A percentile compares a stretch with the other conserved stretches of the same genome.
phyloP scores from a whole-genome alignment of 2,329 filamentous ascomycete genomes.

The Beauveria sp. region DNA sequence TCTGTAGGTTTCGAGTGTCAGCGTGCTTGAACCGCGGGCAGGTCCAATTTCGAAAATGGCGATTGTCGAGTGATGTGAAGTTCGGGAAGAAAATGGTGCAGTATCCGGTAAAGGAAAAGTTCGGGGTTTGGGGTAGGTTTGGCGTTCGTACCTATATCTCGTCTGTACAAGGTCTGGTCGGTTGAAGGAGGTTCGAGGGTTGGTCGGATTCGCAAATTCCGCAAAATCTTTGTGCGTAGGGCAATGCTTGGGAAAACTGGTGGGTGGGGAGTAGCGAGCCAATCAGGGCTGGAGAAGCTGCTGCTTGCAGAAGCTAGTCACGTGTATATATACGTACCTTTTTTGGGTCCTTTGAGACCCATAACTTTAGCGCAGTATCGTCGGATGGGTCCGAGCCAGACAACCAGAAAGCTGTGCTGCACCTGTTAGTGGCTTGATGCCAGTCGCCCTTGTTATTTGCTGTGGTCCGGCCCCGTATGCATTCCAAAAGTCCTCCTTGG shows the following conservation, averaged over 20 bases:
- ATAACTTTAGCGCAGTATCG: not conserved
- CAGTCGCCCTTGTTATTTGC: conserved; percentile 10
- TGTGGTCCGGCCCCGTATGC: not conserved
- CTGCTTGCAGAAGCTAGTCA: conserved; percentile 13
- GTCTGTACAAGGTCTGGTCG: conserved; percentile 30
- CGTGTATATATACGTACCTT: conserved; percentile 18
- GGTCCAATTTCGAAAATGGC: not conserved
- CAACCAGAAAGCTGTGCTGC: not conserved
- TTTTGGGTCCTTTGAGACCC: conserved; percentile 2
- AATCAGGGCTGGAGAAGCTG: conserved; percentile 20
- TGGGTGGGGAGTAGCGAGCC: conserved; percentile 28
- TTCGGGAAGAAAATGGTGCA: not conserved
- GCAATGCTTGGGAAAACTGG: conserved; percentile 27
- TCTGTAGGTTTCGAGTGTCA: conserved; percentile 18
- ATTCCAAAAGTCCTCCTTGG: conserved; percentile 1
- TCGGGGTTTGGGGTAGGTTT: conserved; percentile 16
- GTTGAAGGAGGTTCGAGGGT: conserved; percentile 27
- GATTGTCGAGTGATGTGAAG: not conserved
- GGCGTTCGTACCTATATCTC: conserved; percentile 34
- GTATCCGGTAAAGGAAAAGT: not conserved
- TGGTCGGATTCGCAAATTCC: conserved; percentile 28
- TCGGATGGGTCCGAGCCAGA: conserved; percentile 2
- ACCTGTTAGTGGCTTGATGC: not conserved
- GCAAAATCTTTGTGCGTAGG: conserved; percentile 37
- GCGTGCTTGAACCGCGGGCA: not conserved